These are phyloP conservation scores for Arthrobotrys entomopaga DNA, from an alignment of 2,329 filamentous ascomycete species.

Conservation along the genomic window DNA sequence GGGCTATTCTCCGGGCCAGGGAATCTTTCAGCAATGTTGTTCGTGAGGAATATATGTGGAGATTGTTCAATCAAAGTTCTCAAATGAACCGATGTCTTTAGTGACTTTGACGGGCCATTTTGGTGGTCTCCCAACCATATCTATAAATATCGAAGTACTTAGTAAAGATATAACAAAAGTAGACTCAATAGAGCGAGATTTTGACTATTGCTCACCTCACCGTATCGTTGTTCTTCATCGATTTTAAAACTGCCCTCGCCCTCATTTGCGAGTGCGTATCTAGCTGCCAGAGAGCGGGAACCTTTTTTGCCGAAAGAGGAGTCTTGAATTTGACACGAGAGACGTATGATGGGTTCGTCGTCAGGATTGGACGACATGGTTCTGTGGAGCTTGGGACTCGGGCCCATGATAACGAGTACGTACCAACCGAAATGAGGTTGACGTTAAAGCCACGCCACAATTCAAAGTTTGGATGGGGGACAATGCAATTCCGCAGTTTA, in stretches of 20 bases:
- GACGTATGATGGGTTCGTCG: constrained; percentile 34
- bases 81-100: constrained; percentile 32
- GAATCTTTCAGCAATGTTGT: constrained; percentile 15
- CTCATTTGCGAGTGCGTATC: constrained; percentile 32
- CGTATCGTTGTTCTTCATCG: constrained; percentile 36
- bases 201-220: constrained; percentile 19
- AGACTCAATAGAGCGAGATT: background rate
- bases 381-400: constrained; percentile 30
- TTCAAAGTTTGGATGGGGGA: too few relatives aligned
- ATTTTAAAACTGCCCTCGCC: constrained; percentile 29
- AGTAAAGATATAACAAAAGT: background rate
- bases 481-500: too few relatives aligned
- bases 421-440: background rate
- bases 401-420: constrained; percentile 6
- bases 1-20: constrained; percentile 25
- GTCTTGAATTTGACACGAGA: constrained; percentile 34
- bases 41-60: constrained; percentile 19
- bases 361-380: constrained; percentile 33
- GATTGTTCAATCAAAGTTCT: constrained; percentile 37
- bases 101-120: constrained; percentile 24
- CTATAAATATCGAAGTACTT: constrained; percentile 6
- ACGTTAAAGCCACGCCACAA: too few relatives aligned
- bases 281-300: constrained; percentile 21
- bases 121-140: constrained; percentile 37
- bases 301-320: constrained; percentile 40